These are phyloP conservation scores for Isabelozyma pseudorhagii DNA, from an alignment of 805 yeast genomes.

Conservation along the genomic window DNA sequence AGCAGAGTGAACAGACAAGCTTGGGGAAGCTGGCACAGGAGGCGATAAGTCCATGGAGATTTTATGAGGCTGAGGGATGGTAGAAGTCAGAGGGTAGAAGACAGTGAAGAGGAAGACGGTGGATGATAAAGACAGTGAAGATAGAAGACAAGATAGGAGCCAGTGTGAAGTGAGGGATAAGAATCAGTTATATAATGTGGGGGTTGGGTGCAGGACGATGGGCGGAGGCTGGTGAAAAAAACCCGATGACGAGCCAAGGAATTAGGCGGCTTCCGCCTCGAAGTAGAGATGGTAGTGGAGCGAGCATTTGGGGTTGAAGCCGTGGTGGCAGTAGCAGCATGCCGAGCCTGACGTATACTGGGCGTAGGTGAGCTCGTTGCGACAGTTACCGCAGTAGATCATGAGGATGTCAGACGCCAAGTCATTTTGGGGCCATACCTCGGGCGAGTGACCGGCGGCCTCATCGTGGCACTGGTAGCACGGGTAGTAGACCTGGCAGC, in stretches of 20 bases:
- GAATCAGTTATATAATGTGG: background rate
- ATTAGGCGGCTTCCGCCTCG: conserved; percentile 7
- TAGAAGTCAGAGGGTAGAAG: background rate
- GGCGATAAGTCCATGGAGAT: background rate
- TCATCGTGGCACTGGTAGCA: conserved; percentile 38
- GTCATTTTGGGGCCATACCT: conserved; percentile 10
- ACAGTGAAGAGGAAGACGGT: background rate
- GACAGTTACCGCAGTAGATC: conserved; percentile 37
- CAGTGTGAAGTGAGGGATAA: background rate
- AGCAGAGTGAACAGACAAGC: background rate
- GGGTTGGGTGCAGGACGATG: background rate
- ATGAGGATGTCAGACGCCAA: conserved; percentile 12
- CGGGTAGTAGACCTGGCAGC: conserved; percentile 36
- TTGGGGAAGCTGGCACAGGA: background rate
- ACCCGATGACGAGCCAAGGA: background rate
- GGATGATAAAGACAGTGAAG: no score
- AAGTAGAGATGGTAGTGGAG: conserved; percentile 36
- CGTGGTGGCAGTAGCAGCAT: conserved; percentile 24
- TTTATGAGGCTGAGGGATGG: no score
- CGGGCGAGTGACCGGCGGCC: conserved; percentile 7
- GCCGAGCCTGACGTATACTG: conserved; percentile 16
- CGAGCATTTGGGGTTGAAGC: conserved; percentile 38
- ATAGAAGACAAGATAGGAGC: background rate
- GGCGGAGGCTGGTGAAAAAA: background rate
- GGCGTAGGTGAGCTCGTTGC: conserved; percentile 21